A percentile compares a stretch with the other conserved stretches of the same genome.
phyloP scores from a whole-genome alignment of 73 alveolate genomes.

The Stentor roeselii region DNA sequence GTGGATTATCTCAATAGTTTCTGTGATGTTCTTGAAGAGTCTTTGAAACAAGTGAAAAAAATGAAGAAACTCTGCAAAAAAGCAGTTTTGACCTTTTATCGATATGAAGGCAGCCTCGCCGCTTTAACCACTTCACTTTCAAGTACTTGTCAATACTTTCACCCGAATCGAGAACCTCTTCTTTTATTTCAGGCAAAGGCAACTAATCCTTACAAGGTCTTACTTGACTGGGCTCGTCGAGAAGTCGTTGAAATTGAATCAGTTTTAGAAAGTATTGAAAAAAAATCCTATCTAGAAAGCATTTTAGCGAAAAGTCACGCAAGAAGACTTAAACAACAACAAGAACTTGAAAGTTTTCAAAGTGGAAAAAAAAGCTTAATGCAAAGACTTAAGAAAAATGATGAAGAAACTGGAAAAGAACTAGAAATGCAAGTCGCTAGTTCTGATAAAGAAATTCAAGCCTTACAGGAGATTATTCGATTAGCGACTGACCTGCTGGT shows the following conservation, averaged over 20 bases:
- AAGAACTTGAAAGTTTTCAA: background rate
- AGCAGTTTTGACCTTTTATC: background rate
- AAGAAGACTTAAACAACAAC: background rate
- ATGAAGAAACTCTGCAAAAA: background rate
- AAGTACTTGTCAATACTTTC: background rate
- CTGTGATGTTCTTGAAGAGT: background rate
- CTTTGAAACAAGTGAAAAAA: background rate
- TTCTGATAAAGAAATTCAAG: background rate
- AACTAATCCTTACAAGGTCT: slow-evolving; percentile 4
- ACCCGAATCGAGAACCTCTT: background rate
- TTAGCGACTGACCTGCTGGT: background rate
- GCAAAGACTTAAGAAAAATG: slow-evolving; percentile 5
- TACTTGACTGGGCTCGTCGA: background rate
- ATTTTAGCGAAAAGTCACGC: background rate
- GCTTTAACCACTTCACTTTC: background rate
- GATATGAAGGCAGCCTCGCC: background rate
- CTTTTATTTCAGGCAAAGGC: background rate
- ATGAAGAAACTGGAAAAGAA: background rate
- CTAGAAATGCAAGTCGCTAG: background rate
- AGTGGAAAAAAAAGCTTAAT: slow-evolving; percentile 12
- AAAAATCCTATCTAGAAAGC: background rate
- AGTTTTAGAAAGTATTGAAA: background rate
- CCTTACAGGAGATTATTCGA: background rate
- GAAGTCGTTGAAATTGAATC: slow-evolving; percentile 6
- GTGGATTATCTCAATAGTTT: background rate